phyloP scores from a whole-genome alignment of 306 rosid genomes.

The Gynostemma pentaphyllum region DNA sequence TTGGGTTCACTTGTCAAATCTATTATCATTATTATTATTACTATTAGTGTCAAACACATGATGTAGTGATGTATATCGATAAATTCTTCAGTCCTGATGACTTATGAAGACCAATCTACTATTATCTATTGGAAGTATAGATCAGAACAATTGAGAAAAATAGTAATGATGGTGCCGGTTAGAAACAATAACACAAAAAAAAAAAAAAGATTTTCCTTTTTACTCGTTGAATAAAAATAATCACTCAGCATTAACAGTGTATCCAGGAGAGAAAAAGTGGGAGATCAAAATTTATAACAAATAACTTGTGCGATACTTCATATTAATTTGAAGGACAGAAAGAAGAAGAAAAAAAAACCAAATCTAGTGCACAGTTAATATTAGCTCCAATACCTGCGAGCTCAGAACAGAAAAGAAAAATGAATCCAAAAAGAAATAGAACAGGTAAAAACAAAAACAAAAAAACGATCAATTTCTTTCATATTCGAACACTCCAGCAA shows the following conservation, averaged over 20 bases:
- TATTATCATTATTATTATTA: not conserved
- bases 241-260: not conserved
- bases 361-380: not conserved
- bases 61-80: not conserved
- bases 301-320: not conserved
- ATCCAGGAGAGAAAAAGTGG: no score
- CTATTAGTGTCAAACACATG: not conserved
- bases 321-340: not conserved
- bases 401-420: not conserved
- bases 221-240: not conserved
- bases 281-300: no score
- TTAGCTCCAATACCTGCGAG: not conserved
- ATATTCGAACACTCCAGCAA: not conserved
- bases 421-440: not conserved
- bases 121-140: not conserved
- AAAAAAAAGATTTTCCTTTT: not conserved
- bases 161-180: no score
- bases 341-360: not conserved
- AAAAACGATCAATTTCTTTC: not conserved
- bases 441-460: not conserved
- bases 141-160: not conserved
- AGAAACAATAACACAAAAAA: no score
- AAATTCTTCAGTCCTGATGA: not conserved
- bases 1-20: not conserved
- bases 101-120: not conserved